Conservation (phyloP, 176 grass and related monocot genomes). For the Phyllostachys edulis region DNA sequence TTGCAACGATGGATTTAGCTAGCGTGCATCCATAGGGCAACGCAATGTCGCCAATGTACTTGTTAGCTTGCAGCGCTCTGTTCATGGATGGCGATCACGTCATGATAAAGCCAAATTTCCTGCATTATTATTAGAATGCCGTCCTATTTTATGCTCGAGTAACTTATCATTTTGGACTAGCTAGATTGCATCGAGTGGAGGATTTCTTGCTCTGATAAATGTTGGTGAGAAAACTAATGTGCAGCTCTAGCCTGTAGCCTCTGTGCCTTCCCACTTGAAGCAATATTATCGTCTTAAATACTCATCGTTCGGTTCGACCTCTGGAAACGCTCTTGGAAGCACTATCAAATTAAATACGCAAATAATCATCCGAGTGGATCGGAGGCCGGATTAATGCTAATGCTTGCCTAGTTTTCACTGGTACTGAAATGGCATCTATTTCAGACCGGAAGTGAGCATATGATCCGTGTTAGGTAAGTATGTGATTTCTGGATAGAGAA, state of each 20-base stretch:
- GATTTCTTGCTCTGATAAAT: not conserved
- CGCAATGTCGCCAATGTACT: not conserved
- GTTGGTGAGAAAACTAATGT: constrained; percentile 16
- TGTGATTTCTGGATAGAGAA: not conserved
- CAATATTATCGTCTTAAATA: not conserved
- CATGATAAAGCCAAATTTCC: too few relatives aligned
- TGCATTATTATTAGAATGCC: too few relatives aligned
- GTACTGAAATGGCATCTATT: not conserved
- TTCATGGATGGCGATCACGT: too few relatives aligned
- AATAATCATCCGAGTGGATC: not conserved
- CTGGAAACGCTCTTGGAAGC: too few relatives aligned
- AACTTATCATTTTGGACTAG: not conserved
- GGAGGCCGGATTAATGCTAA: not conserved
- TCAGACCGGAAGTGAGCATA: not conserved
- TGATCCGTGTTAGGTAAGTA: not conserved
- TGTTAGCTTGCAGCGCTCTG: too few relatives aligned
- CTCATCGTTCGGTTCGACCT: not conserved
- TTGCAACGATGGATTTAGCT: not conserved
- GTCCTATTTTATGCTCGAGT: not conserved
- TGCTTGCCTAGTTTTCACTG: not conserved
- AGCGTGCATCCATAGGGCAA: not conserved
- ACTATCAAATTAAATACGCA: not conserved
- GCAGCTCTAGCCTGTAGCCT: not conserved
- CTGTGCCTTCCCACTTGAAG: not conserved
- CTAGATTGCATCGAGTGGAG: not conserved